phyloP scores from a whole-genome alignment of 805 yeast genomes.

The Zygosaccharomyces pseudorouxii region DNA sequence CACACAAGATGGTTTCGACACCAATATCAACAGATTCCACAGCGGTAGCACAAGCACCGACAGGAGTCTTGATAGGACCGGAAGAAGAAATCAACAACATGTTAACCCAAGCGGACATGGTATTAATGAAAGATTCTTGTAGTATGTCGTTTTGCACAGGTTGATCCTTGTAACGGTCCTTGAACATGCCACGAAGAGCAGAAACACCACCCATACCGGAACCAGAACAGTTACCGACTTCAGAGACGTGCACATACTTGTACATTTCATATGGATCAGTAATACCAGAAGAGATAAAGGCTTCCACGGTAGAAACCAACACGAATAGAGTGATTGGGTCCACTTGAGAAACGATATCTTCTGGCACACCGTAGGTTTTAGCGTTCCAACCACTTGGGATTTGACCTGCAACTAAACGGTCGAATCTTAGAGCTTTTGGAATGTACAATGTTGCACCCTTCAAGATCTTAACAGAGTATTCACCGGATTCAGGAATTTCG shows the following conservation, averaged over 20 bases:
- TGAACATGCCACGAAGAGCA: constrained; percentile 97
- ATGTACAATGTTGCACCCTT: constrained; percentile 88
- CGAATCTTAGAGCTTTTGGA: constrained; percentile 72
- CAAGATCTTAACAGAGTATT: constrained; percentile 81
- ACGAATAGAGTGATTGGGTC: constrained; percentile 93
- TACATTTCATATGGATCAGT: constrained; percentile 98
- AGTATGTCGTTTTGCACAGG: constrained; percentile 96
- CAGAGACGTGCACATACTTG: constrained; percentile 96
- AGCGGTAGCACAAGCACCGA: constrained; percentile 99
- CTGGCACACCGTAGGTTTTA: constrained; percentile 87
- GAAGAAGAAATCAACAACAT: constrained; percentile 95
- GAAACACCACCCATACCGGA: constrained; percentile 99
- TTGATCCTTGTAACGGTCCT: constrained; percentile 84
- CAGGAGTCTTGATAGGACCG: constrained; percentile 99
- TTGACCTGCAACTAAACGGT: constrained; percentile 72
- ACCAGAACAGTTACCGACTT: constrained; percentile 99
- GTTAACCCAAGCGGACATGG: constrained; percentile 99
- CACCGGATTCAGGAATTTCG: constrained; percentile 84
- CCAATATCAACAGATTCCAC: constrained; percentile 96
- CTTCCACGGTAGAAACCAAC: constrained; percentile 92
- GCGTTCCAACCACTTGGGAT: constrained; percentile 99
- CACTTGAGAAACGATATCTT: constrained; percentile 88
- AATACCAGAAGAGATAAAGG: constrained; percentile 88
- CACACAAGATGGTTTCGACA: constrained; percentile 85
- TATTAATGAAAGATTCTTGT: constrained; percentile 97